Base-by-base conservation (phyloP, 1,139 yeast species). In the Debaryomyces nepalensis region DNA sequence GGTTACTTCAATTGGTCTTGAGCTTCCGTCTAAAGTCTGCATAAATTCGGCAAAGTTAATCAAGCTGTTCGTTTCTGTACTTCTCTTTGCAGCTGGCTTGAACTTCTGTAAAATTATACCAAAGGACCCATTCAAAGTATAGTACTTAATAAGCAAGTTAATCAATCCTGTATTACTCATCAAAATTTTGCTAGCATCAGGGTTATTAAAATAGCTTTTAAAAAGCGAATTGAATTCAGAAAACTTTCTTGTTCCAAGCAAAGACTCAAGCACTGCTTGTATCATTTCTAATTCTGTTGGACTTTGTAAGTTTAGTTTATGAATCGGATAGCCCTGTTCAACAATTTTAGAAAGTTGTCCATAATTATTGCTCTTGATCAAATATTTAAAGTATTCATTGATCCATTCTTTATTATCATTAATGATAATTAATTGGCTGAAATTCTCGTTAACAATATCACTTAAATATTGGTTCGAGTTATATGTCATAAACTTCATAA, bases 91-190 rank as follows among this genome's bases (percentile, higher is more conserved):
- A 22, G 53, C 39, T 2, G 40, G 42, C 2, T 44, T 43, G 40
- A 61, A 62, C 30, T 54, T 51, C 5, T 48, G 40, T 16, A 55
- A 33, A 4, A 63, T 54, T 12, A 53, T 21, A 10, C 53, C 51
- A 31, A 42, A 43, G 2, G 48, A 50, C 7, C 57, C 63, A 37
- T 37, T 43, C 26, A 48, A 29, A 5, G 54, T 48, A 39, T 61
- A 63, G 43, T 63, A 64, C 10, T 51, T 51, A 27, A 64, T 51
- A 20, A 64, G 49, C 26, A 63, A 50, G 16, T 52, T 54, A 15
- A 57, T 37, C 18, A 63, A 46, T 16, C 48, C 47, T n/a, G 49
- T 48, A 0, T 61, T 55, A 3, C 43, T 39, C 32, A 46, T 29
- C 15, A 58, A 39, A 2, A 37, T 26, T 32, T 43, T 26, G 11